These are phyloP conservation scores for Emericellopsis cladophorae DNA, from an alignment of 2,329 filamentous ascomycete species.

Conservation along the genomic window DNA sequence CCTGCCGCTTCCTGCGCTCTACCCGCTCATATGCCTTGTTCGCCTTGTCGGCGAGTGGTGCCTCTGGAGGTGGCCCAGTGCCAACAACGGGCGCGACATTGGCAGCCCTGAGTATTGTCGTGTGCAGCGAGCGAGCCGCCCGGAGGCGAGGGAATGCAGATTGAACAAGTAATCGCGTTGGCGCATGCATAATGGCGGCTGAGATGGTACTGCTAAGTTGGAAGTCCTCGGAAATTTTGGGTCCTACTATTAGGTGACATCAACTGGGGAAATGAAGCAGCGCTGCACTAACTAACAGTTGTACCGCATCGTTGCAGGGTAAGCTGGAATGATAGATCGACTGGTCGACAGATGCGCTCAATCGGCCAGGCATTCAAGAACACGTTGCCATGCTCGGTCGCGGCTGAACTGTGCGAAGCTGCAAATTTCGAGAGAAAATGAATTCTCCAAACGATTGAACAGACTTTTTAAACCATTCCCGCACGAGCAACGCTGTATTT, in stretches of 20 bases:
- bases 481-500: no score
- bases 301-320: no score
- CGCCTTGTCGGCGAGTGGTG: slow-evolving; percentile 32
- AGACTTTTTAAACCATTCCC: no score
- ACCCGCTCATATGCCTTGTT: slow-evolving; percentile 27
- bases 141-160: slow-evolving; percentile 2
- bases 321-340: no score
- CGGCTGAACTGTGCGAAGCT: no score
- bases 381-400: no score
- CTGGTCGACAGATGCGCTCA: no score
- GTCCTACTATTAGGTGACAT: no score
- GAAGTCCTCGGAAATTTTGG: slow-evolving; percentile 4
- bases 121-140: slow-evolving; percentile 16
- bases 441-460: no score
- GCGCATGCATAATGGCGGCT: slow-evolving; percentile 24
- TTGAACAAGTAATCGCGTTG: slow-evolving; percentile 24
- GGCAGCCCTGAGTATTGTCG: slow-evolving; percentile 21
- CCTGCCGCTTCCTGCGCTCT: slow-evolving; percentile 38
- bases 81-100: slow-evolving; percentile 39
- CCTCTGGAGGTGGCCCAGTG: slow-evolving; percentile 44
- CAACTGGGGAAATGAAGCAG: neutral
- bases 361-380: no score
- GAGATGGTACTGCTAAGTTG: slow-evolving; percentile 4
- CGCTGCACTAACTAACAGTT: neutral
- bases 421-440: no score